Evolutionary conservation across 208 protist species (phyloP), one percentile per base, ranked within the genome.

Genomic region (Trichomonas gallinae): DNA sequence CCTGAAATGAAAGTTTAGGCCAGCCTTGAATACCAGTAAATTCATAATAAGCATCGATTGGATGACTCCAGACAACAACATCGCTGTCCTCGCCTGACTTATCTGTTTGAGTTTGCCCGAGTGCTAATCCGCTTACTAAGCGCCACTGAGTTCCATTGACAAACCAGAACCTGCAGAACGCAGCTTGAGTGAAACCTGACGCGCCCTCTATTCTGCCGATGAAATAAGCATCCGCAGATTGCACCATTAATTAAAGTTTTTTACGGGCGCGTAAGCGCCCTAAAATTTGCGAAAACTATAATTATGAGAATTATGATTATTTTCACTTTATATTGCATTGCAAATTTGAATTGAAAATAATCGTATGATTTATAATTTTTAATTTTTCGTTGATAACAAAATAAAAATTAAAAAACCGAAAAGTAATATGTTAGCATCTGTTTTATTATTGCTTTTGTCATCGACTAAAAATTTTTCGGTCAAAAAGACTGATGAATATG

Each of bases 11-110:
- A 34, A 93, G 11, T 58, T 93, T 93, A 34, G 87, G 87, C 87
- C 87, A 93, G 17, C 87, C 44, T 58, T 93, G 87, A 93, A 93
- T 93, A 58, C 87, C 87, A 44, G 44, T 93, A 51, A 93, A 93
- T 58, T 93, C 87, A 15, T 44, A 93, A 36, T 93, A 93, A 38
- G 87, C 44, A 40, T 93, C 87, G 44, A 93, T 51, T 15, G 87
- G 87, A 51, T 93, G 87, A 38, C 87, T 93, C 87, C 87, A 93
- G 21, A 93, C 44, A 38, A 42, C 42, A 34, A 48, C 44, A 17
- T 44, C 87, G 17, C 40, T 48, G 3, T 42, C 42, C 8, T 93
- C 87, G 44, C 45, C 45, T 51, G 87, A 44, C 4, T 44, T 44
- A 40, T 93, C 87, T 34, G 87, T 93, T 51, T 93, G 87, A 17